Percentiles rank a stretch among this genome's conserved stretches.
phyloP scores from a whole-genome alignment of 345 rosid genomes.

The Camelina neglecta region DNA sequence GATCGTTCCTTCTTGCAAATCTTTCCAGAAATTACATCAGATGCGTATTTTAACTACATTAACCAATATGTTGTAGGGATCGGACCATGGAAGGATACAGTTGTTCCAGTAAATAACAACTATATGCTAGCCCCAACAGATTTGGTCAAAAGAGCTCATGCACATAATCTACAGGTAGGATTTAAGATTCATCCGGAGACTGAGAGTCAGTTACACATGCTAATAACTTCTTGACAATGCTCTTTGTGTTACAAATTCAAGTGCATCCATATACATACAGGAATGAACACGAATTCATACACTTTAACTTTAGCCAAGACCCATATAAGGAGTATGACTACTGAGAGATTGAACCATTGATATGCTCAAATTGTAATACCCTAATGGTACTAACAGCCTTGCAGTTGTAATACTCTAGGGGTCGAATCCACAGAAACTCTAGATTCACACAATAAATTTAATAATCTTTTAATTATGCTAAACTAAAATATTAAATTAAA shows the following conservation, averaged over 20 bases:
- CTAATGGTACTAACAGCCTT: too few relatives aligned
- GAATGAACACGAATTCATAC: slow-evolving; percentile 62
- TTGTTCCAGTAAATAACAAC: slow-evolving; percentile 68
- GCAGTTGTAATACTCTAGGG: too few relatives aligned
- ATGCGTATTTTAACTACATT: slow-evolving; percentile 67
- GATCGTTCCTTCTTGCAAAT: not conserved
- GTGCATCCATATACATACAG: slow-evolving; percentile 94
- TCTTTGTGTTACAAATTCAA: slow-evolving; percentile 48
- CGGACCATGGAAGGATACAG: slow-evolving; percentile 97
- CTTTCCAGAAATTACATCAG: slow-evolving; percentile 80
- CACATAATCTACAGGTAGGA: slow-evolving; percentile 72
- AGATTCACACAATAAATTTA: too few relatives aligned
- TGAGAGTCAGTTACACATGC: slow-evolving; percentile 1
- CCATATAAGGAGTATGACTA: slow-evolving; percentile 73
- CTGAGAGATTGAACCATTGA: slow-evolving; percentile 46
- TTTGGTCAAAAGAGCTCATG: slow-evolving; percentile 87
- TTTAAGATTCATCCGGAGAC: not conserved
- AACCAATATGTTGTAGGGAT: slow-evolving; percentile 88
- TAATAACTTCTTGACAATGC: slow-evolving; percentile 25
- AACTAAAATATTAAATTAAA: too few relatives aligned
- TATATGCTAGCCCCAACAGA: slow-evolving; percentile 75
- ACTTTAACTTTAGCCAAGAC: slow-evolving; percentile 78
- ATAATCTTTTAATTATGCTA: too few relatives aligned
- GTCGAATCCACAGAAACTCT: too few relatives aligned
- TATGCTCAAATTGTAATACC: too few relatives aligned